Evolutionary conservation across 75 land plant genomes (phyloP).

Genomic region (Selaginella moellendorffii): DNA sequence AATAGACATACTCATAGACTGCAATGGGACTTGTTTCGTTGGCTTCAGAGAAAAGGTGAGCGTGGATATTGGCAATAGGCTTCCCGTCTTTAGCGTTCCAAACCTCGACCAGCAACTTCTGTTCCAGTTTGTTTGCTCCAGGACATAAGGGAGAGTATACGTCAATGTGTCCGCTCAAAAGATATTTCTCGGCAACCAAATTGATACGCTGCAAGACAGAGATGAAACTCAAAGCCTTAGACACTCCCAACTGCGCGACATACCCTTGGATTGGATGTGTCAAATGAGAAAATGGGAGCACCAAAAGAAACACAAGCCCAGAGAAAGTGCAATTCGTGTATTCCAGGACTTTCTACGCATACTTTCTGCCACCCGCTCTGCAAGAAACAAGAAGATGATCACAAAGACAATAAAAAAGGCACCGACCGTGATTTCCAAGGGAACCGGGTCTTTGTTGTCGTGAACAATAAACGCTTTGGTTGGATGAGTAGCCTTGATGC

Average conservation of each 20-base stretch:
- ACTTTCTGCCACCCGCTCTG: conserved; percentile 72
- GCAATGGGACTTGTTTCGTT: conserved; percentile 18
- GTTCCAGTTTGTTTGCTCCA: conserved; percentile 24
- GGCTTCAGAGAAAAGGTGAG: conserved; percentile 29
- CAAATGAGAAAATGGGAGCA: conserved; percentile 36
- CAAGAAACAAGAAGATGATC: neutral
- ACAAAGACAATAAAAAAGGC: neutral
- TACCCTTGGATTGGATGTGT: conserved; percentile 45
- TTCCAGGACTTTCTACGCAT: conserved; percentile 55
- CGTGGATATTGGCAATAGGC: conserved; percentile 19
- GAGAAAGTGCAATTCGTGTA: conserved; percentile 62
- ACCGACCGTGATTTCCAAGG: conserved; percentile 51
- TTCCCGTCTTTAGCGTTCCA: conserved; percentile 20
- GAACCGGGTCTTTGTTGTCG: conserved; percentile 26
- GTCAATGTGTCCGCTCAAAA: conserved; percentile 59
- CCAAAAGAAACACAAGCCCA: conserved; percentile 73
- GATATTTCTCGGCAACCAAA: conserved; percentile 71
- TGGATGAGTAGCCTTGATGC: conserved; percentile 62
- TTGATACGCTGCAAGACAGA: conserved; percentile 42
- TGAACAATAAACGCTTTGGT: conserved; percentile 35
- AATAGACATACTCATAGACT: conserved; percentile 51
- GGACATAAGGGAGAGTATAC: conserved; percentile 22
- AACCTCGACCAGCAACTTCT: conserved; percentile 35
- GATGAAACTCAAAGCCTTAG: neutral
- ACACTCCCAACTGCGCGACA: neutral